phyloP scores from a whole-genome alignment of 306 rosid genomes.

The Macrotyloma uniflorum region DNA sequence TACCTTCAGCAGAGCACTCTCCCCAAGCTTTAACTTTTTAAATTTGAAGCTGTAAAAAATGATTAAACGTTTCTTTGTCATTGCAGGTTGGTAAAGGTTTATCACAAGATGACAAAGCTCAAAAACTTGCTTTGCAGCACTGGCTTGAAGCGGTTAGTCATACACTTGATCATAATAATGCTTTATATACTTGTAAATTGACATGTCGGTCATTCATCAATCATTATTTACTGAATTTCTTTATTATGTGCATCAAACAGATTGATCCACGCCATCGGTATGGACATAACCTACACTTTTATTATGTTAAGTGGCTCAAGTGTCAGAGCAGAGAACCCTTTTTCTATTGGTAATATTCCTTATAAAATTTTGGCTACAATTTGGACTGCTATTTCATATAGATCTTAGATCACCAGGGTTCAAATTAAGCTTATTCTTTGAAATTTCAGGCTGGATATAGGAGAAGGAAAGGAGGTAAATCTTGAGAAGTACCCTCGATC shows the following conservation, averaged over 20 bases:
- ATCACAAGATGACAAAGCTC: slow-evolving; percentile 81
- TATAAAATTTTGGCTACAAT: neutral
- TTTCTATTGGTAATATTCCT: slow-evolving; percentile 73
- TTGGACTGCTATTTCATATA: neutral
- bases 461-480: slow-evolving; percentile 79
- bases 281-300: slow-evolving; percentile 94
- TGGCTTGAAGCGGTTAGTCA: slow-evolving; percentile 97
- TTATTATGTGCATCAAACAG: slow-evolving; percentile 43
- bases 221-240: slow-evolving; percentile 3
- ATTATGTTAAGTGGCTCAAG: slow-evolving; percentile 82
- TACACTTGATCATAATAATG: neutral
- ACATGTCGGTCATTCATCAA: neutral
- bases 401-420: neutral
- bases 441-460: slow-evolving; percentile 79
- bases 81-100: slow-evolving; percentile 87
- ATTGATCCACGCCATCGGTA: slow-evolving; percentile 94
- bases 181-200: slow-evolving; percentile 18
- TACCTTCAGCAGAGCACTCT: neutral
- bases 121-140: slow-evolving; percentile 86
- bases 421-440: slow-evolving; percentile 18
- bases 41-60: neutral
- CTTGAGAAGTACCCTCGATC: slow-evolving; percentile 62
- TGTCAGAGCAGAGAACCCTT: slow-evolving; percentile 79
- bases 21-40: neutral
- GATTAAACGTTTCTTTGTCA: neutral